phyloP scores from a whole-genome alignment of 306 rosid genomes.

The Hylodesmum podocarpum region DNA sequence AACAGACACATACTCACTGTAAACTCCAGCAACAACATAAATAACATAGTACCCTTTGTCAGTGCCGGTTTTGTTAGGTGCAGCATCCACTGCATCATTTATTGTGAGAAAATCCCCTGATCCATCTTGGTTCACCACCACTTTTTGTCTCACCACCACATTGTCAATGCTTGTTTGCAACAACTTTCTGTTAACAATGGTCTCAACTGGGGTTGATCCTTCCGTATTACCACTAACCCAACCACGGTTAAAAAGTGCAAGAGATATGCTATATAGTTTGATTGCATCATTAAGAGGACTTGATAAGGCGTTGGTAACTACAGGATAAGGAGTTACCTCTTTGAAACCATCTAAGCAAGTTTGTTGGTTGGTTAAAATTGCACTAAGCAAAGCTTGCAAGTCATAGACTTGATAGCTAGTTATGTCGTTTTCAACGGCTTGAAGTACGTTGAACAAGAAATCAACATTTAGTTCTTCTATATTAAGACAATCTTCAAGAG shows the following conservation, averaged over 20 bases:
- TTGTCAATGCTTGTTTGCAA: background rate
- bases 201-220: background rate
- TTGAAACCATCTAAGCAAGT: conserved; percentile 41
- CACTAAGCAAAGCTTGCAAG: conserved; percentile 34
- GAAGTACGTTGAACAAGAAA: conserved; percentile 32
- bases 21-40: conserved; percentile 39
- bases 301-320: conserved; percentile 22
- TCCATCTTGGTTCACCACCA: conserved; percentile 41
- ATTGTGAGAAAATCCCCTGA: conserved; percentile 36
- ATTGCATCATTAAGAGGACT: conserved; percentile 32
- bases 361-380: conserved; percentile 37
- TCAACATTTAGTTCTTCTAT: conserved; percentile 27
- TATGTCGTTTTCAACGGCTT: background rate
- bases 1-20: conserved; percentile 38
- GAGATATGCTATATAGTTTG: conserved; percentile 35
- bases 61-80: conserved; percentile 35
- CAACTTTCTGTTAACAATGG: conserved; percentile 1
- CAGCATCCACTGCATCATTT: conserved; percentile 45
- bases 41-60: conserved; percentile 39
- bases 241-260: conserved; percentile 30
- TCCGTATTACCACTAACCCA: background rate
- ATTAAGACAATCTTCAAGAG: conserved; percentile 34
- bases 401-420: background rate
- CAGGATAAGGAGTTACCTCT: conserved; percentile 32
- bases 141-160: conserved; percentile 29